Conservation (phyloP, 208 protist genomes). For the Herpetomonas samuelpessoai region DNA sequence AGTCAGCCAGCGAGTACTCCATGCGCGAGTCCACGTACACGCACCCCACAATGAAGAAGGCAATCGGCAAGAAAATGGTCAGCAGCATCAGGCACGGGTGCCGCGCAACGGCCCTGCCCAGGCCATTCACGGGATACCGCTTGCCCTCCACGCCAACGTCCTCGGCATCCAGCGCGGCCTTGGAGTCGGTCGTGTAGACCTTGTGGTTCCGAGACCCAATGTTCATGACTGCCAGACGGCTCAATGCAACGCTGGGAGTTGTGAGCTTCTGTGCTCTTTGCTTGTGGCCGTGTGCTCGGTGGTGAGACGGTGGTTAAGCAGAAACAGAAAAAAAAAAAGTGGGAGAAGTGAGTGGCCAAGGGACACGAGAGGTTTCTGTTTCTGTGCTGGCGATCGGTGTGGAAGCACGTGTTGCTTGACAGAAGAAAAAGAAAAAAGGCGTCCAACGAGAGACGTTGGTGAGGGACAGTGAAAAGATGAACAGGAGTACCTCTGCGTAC, state of each 20-base stretch:
- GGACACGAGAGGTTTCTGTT: not conserved
- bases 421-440: not conserved
- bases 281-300: too few relatives aligned
- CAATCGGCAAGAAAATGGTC: slow-evolving; percentile 25
- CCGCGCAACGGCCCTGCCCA: slow-evolving; percentile 17
- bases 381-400: not conserved
- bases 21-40: slow-evolving; percentile 11
- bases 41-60: slow-evolving; percentile 35
- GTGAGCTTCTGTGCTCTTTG: not conserved
- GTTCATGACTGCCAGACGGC: slow-evolving; percentile 1
- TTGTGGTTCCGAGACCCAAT: slow-evolving; percentile 23
- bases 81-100: slow-evolving; percentile 21
- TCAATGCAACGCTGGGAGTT: not conserved
- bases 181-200: slow-evolving; percentile 32
- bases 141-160: slow-evolving; percentile 43
- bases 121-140: slow-evolving; percentile 33
- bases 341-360: too few relatives aligned
- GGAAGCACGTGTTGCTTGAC: too few relatives aligned
- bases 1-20: slow-evolving; percentile 31
- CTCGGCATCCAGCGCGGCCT: slow-evolving; percentile 24
- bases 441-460: not conserved
- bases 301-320: too few relatives aligned
- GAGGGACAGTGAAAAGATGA: too few relatives aligned
- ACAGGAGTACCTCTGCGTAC: too few relatives aligned
- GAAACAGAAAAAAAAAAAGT: too few relatives aligned